phyloP scores from a whole-genome alignment of 495 filamentous ascomycete genomes.

The Neurospora sp. region DNA sequence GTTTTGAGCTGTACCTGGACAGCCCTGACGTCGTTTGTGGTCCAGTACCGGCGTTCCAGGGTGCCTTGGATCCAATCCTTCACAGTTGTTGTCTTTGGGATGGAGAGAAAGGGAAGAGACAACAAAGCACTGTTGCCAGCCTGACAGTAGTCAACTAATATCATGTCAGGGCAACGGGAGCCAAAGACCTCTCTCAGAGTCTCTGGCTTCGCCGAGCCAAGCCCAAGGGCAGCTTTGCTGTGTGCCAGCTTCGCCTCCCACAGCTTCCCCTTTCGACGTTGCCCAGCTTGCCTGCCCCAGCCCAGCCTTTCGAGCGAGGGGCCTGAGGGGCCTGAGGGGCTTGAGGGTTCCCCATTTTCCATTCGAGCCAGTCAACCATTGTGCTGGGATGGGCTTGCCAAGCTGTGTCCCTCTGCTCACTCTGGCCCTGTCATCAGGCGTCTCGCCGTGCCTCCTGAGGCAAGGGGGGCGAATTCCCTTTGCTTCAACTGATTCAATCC shows the following conservation, averaged over 20 bases:
- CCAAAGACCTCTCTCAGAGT: neutral
- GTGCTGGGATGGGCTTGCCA: neutral
- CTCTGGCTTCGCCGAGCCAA: neutral
- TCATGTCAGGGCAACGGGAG: neutral
- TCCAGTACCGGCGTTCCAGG: neutral
- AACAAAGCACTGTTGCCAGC: neutral
- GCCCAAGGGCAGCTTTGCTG: neutral
- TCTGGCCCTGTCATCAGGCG: neutral
- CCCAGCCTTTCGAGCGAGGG: neutral
- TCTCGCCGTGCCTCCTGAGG: neutral
- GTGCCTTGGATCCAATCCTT: neutral
- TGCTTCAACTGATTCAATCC: neutral
- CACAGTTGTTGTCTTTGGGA: neutral
- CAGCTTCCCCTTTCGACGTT: neutral
- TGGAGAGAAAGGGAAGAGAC: neutral
- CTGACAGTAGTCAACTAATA: neutral
- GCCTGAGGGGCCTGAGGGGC: neutral
- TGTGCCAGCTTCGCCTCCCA: constrained; percentile 7
- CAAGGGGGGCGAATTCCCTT: neutral
- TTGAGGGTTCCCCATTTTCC: neutral
- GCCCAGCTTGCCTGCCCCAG: neutral
- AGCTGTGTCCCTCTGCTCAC: neutral
- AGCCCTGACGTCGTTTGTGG: neutral
- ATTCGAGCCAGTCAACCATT: neutral
- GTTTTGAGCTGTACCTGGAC: neutral